Base-by-base conservation (phyloP, 2,329 filamentous ascomycete genomes). In the Beauveria brongniartii region DNA sequence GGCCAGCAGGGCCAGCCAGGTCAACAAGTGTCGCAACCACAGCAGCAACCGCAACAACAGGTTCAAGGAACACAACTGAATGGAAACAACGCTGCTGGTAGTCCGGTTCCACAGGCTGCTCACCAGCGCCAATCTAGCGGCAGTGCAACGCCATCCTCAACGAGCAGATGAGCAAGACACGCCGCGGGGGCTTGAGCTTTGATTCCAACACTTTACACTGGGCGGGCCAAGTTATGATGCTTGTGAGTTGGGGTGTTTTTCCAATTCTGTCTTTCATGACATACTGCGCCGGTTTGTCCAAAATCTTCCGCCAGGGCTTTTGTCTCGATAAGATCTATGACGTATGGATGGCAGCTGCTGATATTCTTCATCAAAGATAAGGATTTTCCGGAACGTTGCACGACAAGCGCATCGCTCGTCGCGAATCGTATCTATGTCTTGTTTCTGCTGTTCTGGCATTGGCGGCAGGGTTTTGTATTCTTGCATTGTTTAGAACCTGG, bases 121-220 rank as follows among this genome's bases (percentile, higher is more conserved):
- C 65, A 65, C n/a, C 65, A 68, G 43, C 72, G 75, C 43, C 72
- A 76, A 58, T 65, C 73, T 16, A 77, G 75, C 47, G 72, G 73
- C 44, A 77, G 75, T 46, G 74, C 73, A 41, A 77, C 75, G 9
- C 74, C 74, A 34, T 59, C 61, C 7, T 73, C 73, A 16, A 66
- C 67, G 20, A 65, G 67, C 56, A 68, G 69, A 59, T 70, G 64
- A 61, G 26, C 14, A 7, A 37, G 22, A n/a, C 9, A 26, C 24
- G 34, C 14, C 14, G 9, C 16, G 50, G 9, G 46, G 9, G 16
- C n/a, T 50, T 7, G 1, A 37, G 18, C 22, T 50, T 41, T 58
- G 14, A 30, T 16, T 41, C 14, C 30, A 7, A 43, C 20, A 1
- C 9, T 50, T 50, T 8, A 40, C n/a, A 10, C 6, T 34, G 26